These are phyloP conservation scores for Kwoniella europaea DNA, from an alignment of 768 basidiomycete genomes.

Conservation along the genomic window DNA sequence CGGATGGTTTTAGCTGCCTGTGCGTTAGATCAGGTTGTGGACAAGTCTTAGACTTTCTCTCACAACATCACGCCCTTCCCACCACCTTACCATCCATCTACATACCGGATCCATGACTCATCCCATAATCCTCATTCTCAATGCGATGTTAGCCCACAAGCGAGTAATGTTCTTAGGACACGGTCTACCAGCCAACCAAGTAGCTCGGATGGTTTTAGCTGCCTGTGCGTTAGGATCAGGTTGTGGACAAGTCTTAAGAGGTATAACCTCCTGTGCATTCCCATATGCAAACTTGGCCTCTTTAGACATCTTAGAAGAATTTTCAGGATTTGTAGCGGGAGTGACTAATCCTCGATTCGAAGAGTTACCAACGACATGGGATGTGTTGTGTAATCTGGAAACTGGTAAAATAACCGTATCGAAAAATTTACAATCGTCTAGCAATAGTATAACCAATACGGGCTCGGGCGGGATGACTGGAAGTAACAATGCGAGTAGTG, in stretches of 20 bases:
- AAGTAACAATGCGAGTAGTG: neutral
- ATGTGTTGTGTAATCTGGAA: slow-evolving; percentile 88
- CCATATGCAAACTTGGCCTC: slow-evolving; percentile 87
- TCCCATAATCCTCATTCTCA: slow-evolving; percentile 93
- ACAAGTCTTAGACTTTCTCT: slow-evolving; percentile 66
- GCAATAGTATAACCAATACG: neutral
- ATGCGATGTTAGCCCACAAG: slow-evolving; percentile 91
- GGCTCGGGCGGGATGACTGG: neutral
- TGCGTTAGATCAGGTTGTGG: slow-evolving; percentile 90
- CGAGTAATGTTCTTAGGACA: slow-evolving; percentile 96
- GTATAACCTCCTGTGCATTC: slow-evolving; percentile 88
- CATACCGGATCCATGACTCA: no score
- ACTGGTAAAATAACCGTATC: slow-evolving; percentile 83
- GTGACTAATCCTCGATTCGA: slow-evolving; percentile 98
- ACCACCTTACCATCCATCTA: no score
- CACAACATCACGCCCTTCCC: no score
- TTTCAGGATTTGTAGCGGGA: slow-evolving; percentile 89
- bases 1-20: slow-evolving; percentile 92
- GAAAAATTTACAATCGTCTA: slow-evolving; percentile 68
- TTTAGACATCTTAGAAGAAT: slow-evolving; percentile 84
- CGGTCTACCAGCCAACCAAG: slow-evolving; percentile 83
- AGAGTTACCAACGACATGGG: slow-evolving; percentile 77
- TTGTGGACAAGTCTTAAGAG: slow-evolving; percentile 76
- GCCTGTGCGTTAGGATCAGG: slow-evolving; percentile 93
- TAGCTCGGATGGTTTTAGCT: slow-evolving; percentile 87